A percentile compares a stretch with the other conserved stretches of the same genome.
Conservation (phyloP, 495 filamentous ascomycete species). For the Penicillium manginii region DNA sequence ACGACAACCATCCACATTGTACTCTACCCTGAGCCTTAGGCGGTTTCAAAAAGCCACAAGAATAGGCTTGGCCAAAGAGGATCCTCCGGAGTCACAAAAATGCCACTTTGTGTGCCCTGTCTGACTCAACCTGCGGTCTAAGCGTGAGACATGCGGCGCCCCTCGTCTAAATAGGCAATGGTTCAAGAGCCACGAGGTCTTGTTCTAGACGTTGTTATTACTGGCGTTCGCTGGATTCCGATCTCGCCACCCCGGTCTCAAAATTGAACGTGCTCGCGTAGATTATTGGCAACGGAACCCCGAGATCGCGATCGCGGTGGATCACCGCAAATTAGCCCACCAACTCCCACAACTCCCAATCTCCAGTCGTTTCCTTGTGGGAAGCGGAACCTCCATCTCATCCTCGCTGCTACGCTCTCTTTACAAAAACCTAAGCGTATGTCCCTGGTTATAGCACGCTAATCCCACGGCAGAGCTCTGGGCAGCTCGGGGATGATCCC, state of each 20-base stretch:
- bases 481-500: conserved; percentile 7
- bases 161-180: conserved; percentile 11
- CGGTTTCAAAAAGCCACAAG: conserved; percentile 4
- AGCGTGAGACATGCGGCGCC: conserved; percentile 17
- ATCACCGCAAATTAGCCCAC: conserved; percentile 12
- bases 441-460: neutral
- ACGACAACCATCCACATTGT: conserved; percentile 6
- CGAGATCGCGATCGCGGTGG: conserved; percentile 18
- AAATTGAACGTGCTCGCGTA: conserved; percentile 8
- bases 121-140: conserved; percentile 12
- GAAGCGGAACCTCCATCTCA: neutral
- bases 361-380: neutral
- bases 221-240: conserved; percentile 3
- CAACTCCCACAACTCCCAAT: neutral
- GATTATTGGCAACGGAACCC: conserved; percentile 17
- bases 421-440: neutral
- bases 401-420: neutral
- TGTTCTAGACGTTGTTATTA: neutral
- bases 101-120: neutral
- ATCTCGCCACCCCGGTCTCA: conserved; percentile 15
- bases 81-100: neutral
- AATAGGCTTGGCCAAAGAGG: neutral
- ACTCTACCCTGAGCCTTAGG: conserved; percentile 1
- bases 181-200: neutral
- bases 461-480: conserved; percentile 5